Base-by-base conservation (phyloP, 179 eudicot genomes). In the Silene coronaria region DNA sequence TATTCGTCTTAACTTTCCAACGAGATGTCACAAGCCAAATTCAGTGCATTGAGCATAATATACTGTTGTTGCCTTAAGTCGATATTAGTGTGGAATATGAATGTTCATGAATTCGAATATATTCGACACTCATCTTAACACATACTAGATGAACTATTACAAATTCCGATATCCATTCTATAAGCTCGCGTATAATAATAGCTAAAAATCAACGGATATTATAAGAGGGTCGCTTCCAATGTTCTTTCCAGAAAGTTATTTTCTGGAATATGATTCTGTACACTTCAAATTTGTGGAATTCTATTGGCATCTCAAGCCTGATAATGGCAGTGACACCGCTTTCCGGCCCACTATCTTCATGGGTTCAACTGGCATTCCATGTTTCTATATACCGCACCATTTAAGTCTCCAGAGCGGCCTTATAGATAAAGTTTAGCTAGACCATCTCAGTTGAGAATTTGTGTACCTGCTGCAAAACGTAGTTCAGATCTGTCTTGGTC, bases 231-330 rank as follows among this genome's bases (percentile, higher is more conserved):
- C 57, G 22, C 64, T 21, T 61, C 2, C 30, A 57, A 65, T 19
- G 63, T 72, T 69, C 77, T 58, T 58, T 27, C 38, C 36, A 64
- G 70, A 74, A 23, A 57, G 65, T 16, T 67, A 78, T 53, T 30
- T 81, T 63, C 55, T 55, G 27, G 76, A 75, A 70, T 78, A 67
- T 57, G 70, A 78, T 71, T 77, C 70, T 80, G 65, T 80, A 77
- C 81, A 77, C 55, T 34, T 63, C 45, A 4, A 73, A 63, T 32
- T 48, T 75, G 64, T 75, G 72, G 68, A 62, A 28, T 55, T 75
- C 59, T 77, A 46, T 38, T 45, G 72, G 58, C 71, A 58, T 74
- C 9, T 17, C 28, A 21, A 57, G 71, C 69, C 65, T 36, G 70
- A 74, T 46, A 28, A 46, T 45, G 62, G 32, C 78, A 80, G 13